Evolutionary conservation across 1,139 yeast species (phyloP).

Genomic region (Geotrichum australiense): DNA sequence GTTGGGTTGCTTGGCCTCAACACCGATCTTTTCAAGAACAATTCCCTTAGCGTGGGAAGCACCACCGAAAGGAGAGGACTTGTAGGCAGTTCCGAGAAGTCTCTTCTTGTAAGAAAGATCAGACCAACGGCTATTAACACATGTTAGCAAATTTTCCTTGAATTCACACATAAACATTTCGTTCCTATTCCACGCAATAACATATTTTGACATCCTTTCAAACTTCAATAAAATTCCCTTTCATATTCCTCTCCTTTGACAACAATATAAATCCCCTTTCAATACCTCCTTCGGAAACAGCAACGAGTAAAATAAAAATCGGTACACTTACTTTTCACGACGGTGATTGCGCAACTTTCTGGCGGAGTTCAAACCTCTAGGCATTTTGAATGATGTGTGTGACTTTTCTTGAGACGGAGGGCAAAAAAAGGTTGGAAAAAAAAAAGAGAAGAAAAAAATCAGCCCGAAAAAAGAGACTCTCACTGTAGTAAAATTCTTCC

Average conservation of each 20-base stretch:
- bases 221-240: background rate
- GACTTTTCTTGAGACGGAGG: too few species aligned
- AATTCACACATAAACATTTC: background rate
- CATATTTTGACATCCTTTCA: background rate
- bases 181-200: background rate
- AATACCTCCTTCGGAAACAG: background rate
- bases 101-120: slow-evolving; percentile 97
- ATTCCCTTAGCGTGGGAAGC: slow-evolving; percentile 99
- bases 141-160: slow-evolving; percentile 10
- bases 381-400: slow-evolving; percentile 46
- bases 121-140: slow-evolving; percentile 79
- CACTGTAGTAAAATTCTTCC: too few species aligned
- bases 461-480: too few species aligned
- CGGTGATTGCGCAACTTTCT: slow-evolving; percentile 99
- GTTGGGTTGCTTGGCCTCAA: slow-evolving; percentile 99
- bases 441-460: too few species aligned
- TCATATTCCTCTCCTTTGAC: background rate
- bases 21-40: slow-evolving; percentile 98
- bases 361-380: slow-evolving; percentile 99
- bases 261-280: too few species aligned
- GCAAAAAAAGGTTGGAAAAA: too few species aligned
- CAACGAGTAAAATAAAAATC: background rate
- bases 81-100: slow-evolving; percentile 98
- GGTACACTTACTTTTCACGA: slow-evolving; percentile 71
- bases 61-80: slow-evolving; percentile 99